Conservation (phyloP, 2,329 filamentous ascomycete genomes). For the Arthrobotrys sphaeroides region DNA sequence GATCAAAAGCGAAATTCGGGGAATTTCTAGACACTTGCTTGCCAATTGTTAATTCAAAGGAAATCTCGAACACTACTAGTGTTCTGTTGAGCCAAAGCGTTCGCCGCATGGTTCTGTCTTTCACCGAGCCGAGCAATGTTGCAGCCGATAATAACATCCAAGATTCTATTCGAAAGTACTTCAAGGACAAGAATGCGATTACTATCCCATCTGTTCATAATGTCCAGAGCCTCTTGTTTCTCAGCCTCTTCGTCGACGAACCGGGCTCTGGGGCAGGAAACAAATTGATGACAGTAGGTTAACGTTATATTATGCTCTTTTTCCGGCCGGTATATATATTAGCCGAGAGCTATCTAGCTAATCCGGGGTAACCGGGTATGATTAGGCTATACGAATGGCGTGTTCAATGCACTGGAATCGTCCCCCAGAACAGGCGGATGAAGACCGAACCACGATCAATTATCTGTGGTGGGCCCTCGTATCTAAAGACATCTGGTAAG, state of each 20-base stretch:
- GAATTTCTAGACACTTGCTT: constrained; percentile 53
- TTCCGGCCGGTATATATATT: constrained; percentile 12
- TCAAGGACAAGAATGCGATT: constrained; percentile 55
- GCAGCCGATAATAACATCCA: constrained; percentile 47
- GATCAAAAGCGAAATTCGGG: constrained; percentile 43
- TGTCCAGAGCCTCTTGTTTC: constrained; percentile 55
- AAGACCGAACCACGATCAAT: constrained; percentile 44
- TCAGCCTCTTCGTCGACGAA: constrained; percentile 55
- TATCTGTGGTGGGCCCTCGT: constrained; percentile 56
- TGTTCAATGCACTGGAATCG: constrained; percentile 56
- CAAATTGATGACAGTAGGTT: constrained; percentile 55
- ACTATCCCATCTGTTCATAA: constrained; percentile 55
- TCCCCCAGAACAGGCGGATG: constrained; percentile 42
- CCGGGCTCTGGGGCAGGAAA: constrained; percentile 55
- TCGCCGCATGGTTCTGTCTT: constrained; percentile 53
- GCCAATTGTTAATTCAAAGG: constrained; percentile 54
- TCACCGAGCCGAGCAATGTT: constrained; percentile 50
- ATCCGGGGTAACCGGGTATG: background rate
- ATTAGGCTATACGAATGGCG: constrained; percentile 56
- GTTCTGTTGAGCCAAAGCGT: constrained; percentile 55
- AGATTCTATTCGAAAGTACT: constrained; percentile 55
- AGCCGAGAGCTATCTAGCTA: background rate
- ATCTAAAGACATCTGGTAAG: constrained; percentile 55
- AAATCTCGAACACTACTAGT: constrained; percentile 55
- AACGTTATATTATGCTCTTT: background rate